phyloP scores from a whole-genome alignment of 768 basidiomycete genomes.

The Naganishia randhawae region DNA sequence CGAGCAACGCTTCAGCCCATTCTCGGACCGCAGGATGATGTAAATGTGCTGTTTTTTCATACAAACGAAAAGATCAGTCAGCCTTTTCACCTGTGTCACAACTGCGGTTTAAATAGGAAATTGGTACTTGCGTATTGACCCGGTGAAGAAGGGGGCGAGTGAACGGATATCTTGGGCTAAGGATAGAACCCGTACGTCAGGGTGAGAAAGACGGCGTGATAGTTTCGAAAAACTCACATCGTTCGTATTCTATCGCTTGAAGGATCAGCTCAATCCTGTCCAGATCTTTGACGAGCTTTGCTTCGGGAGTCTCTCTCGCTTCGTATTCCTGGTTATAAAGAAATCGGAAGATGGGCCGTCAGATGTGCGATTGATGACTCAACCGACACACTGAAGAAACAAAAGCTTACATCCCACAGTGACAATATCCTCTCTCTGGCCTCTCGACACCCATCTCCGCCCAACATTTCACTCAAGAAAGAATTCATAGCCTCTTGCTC shows the following conservation, averaged over 20 bases:
- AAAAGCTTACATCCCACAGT: constrained; percentile 46
- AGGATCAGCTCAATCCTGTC: constrained; percentile 50
- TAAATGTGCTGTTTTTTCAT: constrained; percentile 36
- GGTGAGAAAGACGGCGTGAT: neutral
- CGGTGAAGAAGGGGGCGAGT: constrained; percentile 44
- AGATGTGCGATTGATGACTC: neutral
- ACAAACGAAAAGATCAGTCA: neutral
- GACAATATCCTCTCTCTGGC: constrained; percentile 45
- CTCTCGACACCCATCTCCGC: constrained; percentile 43
- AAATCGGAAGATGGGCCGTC: neutral
- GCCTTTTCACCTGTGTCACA: neutral
- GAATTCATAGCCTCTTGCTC: constrained; percentile 81
- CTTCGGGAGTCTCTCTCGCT: constrained; percentile 49
- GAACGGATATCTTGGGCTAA: constrained; percentile 45
- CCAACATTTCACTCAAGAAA: constrained; percentile 82
- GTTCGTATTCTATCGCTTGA: constrained; percentile 51
- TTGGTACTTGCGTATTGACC: constrained; percentile 40
- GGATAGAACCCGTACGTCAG: neutral
- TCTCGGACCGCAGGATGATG: constrained; percentile 47
- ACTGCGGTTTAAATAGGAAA: too few species aligned
- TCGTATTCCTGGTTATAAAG: constrained; percentile 49
- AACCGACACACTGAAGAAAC: neutral
- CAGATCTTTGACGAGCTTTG: constrained; percentile 51
- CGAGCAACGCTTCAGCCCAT: constrained; percentile 48
- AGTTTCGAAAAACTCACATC: constrained; percentile 45